A percentile compares a stretch with the other conserved stretches of the same genome.
These are phyloP conservation scores for Aspergillus ibericus DNA, from an alignment of 2,329 filamentous ascomycete genomes.

Conservation along the genomic window DNA sequence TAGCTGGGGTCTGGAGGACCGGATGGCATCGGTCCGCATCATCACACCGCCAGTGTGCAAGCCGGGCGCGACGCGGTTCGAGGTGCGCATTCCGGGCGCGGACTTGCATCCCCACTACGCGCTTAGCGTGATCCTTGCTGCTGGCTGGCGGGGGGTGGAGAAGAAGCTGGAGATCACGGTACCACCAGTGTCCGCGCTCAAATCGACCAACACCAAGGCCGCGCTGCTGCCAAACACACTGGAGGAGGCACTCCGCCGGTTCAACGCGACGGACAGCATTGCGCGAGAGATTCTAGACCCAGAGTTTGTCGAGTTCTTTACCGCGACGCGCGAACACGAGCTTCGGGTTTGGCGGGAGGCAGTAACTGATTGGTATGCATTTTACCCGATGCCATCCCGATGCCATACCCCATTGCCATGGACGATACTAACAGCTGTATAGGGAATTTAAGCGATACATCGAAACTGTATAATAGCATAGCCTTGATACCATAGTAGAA, in stretches of 20 bases:
- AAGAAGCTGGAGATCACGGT: conserved; percentile 81
- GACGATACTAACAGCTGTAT: conserved; percentile 3
- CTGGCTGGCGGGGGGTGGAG: conserved; percentile 89
- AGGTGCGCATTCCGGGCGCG: conserved; percentile 54
- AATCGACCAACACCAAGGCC: conserved; percentile 54
- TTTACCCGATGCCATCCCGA: too few relatives aligned
- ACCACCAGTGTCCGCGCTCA: conserved; percentile 76
- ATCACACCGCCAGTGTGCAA: conserved; percentile 88
- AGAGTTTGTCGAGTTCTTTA: conserved; percentile 92
- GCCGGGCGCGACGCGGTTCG: conserved; percentile 50
- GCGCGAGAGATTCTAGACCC: conserved; percentile 88
- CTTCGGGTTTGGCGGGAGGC: conserved; percentile 86
- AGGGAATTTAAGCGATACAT: conserved; percentile 74
- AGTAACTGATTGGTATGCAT: conserved; percentile 81
- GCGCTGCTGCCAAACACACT: conserved; percentile 70
- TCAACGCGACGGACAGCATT: conserved; percentile 74
- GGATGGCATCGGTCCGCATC: conserved; percentile 81
- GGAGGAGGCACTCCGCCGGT: conserved; percentile 76
- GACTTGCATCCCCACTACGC: conserved; percentile 88
- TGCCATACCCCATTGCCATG: too few relatives aligned
- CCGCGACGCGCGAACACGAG: conserved; percentile 89
- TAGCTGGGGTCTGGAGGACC: conserved; percentile 92
- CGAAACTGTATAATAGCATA: conserved; percentile 60
- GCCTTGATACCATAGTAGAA: background rate
- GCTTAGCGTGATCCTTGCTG: conserved; percentile 78